phyloP scores from a whole-genome alignment of 441 rosid genomes.

The Erysimum cheiri region DNA sequence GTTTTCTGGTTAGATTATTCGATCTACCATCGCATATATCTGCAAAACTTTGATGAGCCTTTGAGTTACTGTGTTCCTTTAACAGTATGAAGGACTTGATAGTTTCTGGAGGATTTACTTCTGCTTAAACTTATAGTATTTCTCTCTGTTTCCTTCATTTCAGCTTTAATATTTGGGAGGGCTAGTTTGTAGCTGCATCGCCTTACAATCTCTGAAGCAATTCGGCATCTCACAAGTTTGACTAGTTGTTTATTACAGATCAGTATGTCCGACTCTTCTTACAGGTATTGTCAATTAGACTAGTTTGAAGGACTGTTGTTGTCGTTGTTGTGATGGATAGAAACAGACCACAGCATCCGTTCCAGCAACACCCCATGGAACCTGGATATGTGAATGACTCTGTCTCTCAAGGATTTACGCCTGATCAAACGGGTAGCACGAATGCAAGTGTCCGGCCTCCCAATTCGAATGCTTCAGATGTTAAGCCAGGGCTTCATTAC shows the following conservation, averaged over 20 bases:
- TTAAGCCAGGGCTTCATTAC: constrained; percentile 73
- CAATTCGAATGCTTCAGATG: constrained; percentile 57
- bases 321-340: constrained; percentile 55
- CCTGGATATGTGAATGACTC: constrained; percentile 59
- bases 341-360: constrained; percentile 52
- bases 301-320: constrained; percentile 32
- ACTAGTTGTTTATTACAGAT: constrained; percentile 25
- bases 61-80: constrained; percentile 4
- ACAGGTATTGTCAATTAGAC: constrained; percentile 14
- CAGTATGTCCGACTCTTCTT: constrained; percentile 32
- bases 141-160: constrained; percentile 12
- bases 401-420: constrained; percentile 57
- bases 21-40: not conserved
- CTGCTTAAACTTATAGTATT: not conserved
- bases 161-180: constrained; percentile 32
- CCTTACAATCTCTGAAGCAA: constrained; percentile 37
- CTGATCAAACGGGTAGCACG: constrained; percentile 51
- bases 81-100: constrained; percentile 1
- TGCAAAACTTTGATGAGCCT: constrained; percentile 21
- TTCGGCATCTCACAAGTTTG: constrained; percentile 26
- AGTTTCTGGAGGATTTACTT: constrained; percentile 44
- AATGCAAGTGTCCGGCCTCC: constrained; percentile 53
- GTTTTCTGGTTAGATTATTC: constrained; percentile 29
- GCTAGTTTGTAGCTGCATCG: constrained; percentile 24
- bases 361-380: constrained; percentile 55